Evolutionary conservation across 495 filamentous ascomycete genomes (phyloP).

Genomic region (Podospora australis): DNA sequence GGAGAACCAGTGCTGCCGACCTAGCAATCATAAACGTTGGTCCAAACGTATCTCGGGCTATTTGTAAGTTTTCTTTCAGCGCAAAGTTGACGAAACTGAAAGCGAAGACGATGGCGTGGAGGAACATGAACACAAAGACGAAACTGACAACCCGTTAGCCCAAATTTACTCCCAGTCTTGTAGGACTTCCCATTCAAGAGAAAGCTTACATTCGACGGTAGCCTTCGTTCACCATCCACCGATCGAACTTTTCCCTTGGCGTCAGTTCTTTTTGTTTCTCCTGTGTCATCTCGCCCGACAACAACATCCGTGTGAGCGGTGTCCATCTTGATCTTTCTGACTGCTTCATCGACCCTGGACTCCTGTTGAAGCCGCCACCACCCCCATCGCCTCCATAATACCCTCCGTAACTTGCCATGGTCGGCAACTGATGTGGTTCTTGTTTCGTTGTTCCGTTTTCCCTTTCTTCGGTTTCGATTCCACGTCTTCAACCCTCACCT

Average conservation of each 20-base stretch:
- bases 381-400: slow-evolving; percentile 19
- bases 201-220: slow-evolving; percentile 59
- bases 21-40: slow-evolving; percentile 66
- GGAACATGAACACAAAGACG: slow-evolving; percentile 59
- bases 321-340: slow-evolving; percentile 63
- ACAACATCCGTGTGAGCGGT: slow-evolving; percentile 60
- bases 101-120: slow-evolving; percentile 63
- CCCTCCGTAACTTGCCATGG: slow-evolving; percentile 39
- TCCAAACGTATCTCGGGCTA: slow-evolving; percentile 56
- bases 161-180: not conserved
- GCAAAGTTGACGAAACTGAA: slow-evolving; percentile 72
- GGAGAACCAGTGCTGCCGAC: slow-evolving; percentile 61
- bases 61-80: slow-evolving; percentile 61
- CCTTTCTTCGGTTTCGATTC: slow-evolving; percentile 7
- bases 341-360: slow-evolving; percentile 30
- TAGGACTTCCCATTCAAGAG: no score
- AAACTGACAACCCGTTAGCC: slow-evolving; percentile 45
- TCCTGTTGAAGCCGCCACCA: no score
- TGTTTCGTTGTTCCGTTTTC: slow-evolving; percentile 4
- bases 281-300: slow-evolving; percentile 63
- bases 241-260: slow-evolving; percentile 43
- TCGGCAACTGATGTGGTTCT: slow-evolving; percentile 10
- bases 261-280: slow-evolving; percentile 55
- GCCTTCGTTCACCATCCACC: slow-evolving; percentile 75
- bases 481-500: slow-evolving; percentile 14